Evolutionary conservation across 805 yeast genomes (phyloP).

Genomic region (Debaryomyces castellii): DNA sequence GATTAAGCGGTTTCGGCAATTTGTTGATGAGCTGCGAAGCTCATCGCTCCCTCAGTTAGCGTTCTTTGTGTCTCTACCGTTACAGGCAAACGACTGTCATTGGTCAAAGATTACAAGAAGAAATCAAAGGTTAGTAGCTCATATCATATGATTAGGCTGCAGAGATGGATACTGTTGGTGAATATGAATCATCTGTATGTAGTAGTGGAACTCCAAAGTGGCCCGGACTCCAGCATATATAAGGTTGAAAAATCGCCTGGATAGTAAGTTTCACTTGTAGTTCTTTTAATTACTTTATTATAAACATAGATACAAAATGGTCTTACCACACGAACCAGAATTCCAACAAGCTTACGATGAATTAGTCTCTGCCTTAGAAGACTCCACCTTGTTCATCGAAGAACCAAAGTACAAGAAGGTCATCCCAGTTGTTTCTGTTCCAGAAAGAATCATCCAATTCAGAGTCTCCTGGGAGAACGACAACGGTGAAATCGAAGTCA

Average conservation of each 20-base stretch:
- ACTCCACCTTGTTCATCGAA: constrained; percentile 84
- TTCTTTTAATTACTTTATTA: background rate
- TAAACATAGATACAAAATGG: constrained; percentile 44
- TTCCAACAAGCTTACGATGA: constrained; percentile 98
- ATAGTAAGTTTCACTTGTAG: background rate
- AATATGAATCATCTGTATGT: background rate
- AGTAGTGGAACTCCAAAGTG: background rate
- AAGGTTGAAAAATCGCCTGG: background rate
- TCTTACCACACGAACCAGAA: constrained; percentile 93
- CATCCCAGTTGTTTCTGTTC: constrained; percentile 86
- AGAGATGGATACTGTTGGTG: background rate
- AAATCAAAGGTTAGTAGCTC: constrained; percentile 1
- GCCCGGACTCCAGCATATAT: background rate
- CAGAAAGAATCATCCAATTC: constrained; percentile 95
- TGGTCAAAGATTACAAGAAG: constrained; percentile 6
- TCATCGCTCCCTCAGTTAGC: background rate
- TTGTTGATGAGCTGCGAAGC: background rate
- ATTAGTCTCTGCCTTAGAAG: constrained; percentile 82
- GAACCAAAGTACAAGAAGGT: constrained; percentile 89
- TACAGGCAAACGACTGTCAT: background rate
- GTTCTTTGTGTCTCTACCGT: constrained; percentile 1
- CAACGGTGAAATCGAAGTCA: constrained; percentile 85
- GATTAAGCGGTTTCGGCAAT: constrained; percentile 1
- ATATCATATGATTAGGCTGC: background rate
- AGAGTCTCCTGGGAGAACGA: constrained; percentile 98